phyloP scores from a whole-genome alignment of 2,329 filamentous ascomycete species.

The Camptophora hylomeconis region DNA sequence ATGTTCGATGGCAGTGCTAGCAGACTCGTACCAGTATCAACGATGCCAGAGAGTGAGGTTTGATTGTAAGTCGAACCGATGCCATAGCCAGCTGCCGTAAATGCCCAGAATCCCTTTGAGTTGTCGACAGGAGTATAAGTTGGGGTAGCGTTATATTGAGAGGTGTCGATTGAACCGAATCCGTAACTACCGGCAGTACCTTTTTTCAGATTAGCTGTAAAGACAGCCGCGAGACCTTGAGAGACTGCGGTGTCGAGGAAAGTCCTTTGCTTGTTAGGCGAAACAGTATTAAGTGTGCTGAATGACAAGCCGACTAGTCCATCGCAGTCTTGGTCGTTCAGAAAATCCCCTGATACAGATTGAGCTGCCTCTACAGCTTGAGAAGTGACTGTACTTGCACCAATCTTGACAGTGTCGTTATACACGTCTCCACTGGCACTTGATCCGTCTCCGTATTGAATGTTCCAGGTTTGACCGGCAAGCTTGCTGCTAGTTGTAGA shows the following conservation, averaged over 20 bases:
- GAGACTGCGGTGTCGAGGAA: slow-evolving; percentile 47
- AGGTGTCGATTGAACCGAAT: slow-evolving; percentile 46
- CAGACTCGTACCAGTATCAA: slow-evolving; percentile 59
- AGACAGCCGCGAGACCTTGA: slow-evolving; percentile 31
- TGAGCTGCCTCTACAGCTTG: slow-evolving; percentile 56
- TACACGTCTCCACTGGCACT: slow-evolving; percentile 52
- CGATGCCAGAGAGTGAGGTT: slow-evolving; percentile 40
- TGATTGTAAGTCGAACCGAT: slow-evolving; percentile 34
- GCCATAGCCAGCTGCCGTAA: slow-evolving; percentile 41
- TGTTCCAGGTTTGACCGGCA: slow-evolving; percentile 41
- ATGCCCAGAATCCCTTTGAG: slow-evolving; percentile 50
- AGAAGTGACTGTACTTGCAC: slow-evolving; percentile 41
- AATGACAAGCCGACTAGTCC: slow-evolving; percentile 49
- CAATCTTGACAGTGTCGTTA: slow-evolving; percentile 50
- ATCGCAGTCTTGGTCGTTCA: slow-evolving; percentile 39
- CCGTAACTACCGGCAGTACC: slow-evolving; percentile 39
- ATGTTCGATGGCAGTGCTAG: slow-evolving; percentile 44
- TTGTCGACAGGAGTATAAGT: slow-evolving; percentile 41
- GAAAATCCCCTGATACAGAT: slow-evolving; percentile 42
- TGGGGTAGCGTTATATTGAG: slow-evolving; percentile 45
- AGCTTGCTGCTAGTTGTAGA: slow-evolving; percentile 33
- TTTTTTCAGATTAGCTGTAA: slow-evolving; percentile 43
- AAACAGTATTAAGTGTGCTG: slow-evolving; percentile 44
- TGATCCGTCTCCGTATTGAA: slow-evolving; percentile 53
- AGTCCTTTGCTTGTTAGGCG: slow-evolving; percentile 38